These are phyloP conservation scores for Plicaturopsis crispa DNA, from an alignment of 768 basidiomycete species.

Conservation along the genomic window DNA sequence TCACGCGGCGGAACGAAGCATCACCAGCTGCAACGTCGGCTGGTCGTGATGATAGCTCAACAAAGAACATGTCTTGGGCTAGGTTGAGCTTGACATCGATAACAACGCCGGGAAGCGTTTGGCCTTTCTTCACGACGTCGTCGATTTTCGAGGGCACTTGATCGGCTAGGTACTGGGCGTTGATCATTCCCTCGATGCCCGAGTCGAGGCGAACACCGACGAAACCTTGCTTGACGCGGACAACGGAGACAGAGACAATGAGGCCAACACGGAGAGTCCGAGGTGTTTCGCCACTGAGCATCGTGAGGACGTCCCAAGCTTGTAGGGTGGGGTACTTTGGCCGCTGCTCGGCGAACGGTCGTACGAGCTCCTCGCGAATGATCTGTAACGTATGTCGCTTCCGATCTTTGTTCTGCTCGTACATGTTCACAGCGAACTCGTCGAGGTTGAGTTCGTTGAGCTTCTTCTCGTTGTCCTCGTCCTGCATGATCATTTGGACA, in stretches of 20 bases:
- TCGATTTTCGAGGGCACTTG: slow-evolving; percentile 27
- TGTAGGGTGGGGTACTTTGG: slow-evolving; percentile 52
- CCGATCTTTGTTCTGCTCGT: slow-evolving; percentile 71
- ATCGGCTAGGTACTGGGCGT: slow-evolving; percentile 50
- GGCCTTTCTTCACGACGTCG: slow-evolving; percentile 63
- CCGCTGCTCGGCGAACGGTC: slow-evolving; percentile 75
- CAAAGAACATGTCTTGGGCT: slow-evolving; percentile 51
- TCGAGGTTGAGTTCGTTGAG: slow-evolving; percentile 88
- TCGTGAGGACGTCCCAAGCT: slow-evolving; percentile 81
- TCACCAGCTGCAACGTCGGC: slow-evolving; percentile 59
- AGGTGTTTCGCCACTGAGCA: slow-evolving; percentile 90
- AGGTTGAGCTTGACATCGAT: slow-evolving; percentile 62
- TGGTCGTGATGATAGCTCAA: slow-evolving; percentile 69
- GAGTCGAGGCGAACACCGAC: slow-evolving; percentile 82
- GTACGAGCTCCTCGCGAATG: slow-evolving; percentile 79
- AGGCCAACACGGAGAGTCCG: slow-evolving; percentile 71
- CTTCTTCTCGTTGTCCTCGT: slow-evolving; percentile 70
- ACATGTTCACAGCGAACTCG: slow-evolving; percentile 91
- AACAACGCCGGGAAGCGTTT: slow-evolving; percentile 74
- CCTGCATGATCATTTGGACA: slow-evolving; percentile 80
- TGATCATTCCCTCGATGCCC: slow-evolving; percentile 81
- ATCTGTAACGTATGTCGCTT: slow-evolving; percentile 87
- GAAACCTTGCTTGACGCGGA: slow-evolving; percentile 41
- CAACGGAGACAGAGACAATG: slow-evolving; percentile 70
- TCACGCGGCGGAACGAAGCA: slow-evolving; percentile 49